A percentile compares a stretch with the other conserved stretches of the same genome.
These are phyloP conservation scores for Hymenoscyphus salicellus DNA, from an alignment of 2,329 filamentous ascomycete genomes.

Conservation along the genomic window DNA sequence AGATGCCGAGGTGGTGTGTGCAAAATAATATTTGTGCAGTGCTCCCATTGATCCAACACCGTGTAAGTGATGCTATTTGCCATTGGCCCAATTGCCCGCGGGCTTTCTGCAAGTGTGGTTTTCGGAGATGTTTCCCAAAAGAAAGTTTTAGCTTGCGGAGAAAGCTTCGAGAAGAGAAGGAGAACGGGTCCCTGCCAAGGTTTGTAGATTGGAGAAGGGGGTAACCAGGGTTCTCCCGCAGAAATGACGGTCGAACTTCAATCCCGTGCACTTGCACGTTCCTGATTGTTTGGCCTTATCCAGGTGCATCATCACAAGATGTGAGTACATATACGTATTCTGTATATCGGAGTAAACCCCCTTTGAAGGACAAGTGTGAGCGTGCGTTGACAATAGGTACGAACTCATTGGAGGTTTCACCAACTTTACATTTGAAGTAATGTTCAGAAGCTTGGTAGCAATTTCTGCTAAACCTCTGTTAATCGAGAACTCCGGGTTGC, in stretches of 20 bases:
- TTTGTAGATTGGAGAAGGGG: not conserved
- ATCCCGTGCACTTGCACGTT: not conserved
- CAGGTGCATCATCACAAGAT: not conserved
- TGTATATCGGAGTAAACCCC: not conserved
- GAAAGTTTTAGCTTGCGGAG: not conserved
- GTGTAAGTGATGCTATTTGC: not conserved
- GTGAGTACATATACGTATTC: not conserved
- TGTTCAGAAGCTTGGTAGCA: not conserved
- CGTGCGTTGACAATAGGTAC: not conserved
- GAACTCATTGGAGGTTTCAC: not conserved
- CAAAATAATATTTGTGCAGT: not conserved
- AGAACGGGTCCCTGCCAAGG: not conserved
- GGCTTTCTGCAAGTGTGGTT: not conserved
- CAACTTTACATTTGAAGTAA: not conserved
- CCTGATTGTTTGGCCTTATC: not conserved
- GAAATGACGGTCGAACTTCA: not conserved
- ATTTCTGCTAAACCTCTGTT: not conserved
- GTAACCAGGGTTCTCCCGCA: not conserved
- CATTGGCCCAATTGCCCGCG: not conserved
- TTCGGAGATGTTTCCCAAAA: constrained; percentile 2
- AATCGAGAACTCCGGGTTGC: not conserved
- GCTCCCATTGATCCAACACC: not conserved
- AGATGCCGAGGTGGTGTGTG: not conserved
- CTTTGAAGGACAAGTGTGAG: not conserved
- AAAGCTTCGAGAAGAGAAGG: constrained; percentile 3